Evolutionary conservation across 208 protist species (phyloP).

Genomic region (Acanthamoeba royreba): DNA sequence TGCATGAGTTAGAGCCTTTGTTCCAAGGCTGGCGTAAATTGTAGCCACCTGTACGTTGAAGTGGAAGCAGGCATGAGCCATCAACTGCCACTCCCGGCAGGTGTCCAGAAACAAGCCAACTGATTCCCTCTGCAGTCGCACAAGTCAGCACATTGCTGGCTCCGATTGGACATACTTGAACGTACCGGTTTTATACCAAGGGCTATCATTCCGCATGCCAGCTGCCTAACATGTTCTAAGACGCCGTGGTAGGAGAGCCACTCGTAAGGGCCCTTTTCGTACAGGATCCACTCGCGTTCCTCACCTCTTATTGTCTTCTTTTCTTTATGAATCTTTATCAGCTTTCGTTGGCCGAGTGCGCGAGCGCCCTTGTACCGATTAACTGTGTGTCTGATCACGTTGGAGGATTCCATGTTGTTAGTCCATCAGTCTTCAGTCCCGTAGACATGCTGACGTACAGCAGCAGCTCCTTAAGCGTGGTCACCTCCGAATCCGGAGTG

Average conservation of each 20-base stretch:
- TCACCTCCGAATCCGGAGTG: background rate
- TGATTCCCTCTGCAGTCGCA: background rate
- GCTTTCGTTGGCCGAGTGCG: background rate
- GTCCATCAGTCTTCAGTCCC: too few relatives aligned
- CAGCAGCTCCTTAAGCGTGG: background rate
- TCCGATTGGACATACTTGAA: too few relatives aligned
- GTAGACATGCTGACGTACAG: background rate
- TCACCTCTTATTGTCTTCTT: background rate
- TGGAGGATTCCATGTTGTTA: background rate
- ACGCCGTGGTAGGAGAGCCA: background rate
- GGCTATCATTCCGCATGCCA: background rate
- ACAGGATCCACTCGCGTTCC: background rate
- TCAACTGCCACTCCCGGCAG: background rate
- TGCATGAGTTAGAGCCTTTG: background rate
- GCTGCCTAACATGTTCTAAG: background rate
- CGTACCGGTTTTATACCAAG: background rate
- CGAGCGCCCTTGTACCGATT: background rate
- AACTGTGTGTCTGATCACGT: background rate
- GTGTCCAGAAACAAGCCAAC: slow-evolving; percentile 7
- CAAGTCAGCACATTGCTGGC: background rate
- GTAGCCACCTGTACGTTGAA: background rate
- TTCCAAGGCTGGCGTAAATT: background rate
- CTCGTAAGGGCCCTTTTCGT: background rate
- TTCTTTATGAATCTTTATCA: background rate
- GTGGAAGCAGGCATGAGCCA: slow-evolving; percentile 24